Percentiles rank a stretch among this genome's conserved stretches.
Evolutionary conservation across 1,139 yeast genomes (phyloP).

Genomic region (Spencermartinsiella ligniputridi): DNA sequence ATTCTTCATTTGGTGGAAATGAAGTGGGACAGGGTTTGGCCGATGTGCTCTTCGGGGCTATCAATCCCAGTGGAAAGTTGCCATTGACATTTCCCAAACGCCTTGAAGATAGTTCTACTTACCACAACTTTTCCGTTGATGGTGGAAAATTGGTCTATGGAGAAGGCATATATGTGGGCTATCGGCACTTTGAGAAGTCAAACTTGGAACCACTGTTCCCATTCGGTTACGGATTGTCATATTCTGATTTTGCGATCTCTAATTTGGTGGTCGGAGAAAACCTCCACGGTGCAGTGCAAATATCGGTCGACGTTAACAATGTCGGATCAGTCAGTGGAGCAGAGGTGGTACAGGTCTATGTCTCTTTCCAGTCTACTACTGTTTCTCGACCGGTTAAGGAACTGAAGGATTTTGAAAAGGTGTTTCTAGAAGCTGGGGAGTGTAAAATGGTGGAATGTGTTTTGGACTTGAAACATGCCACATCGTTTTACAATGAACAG

Average conservation of each 20-base stretch:
- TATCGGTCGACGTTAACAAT: slow-evolving; percentile 37
- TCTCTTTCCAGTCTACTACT: slow-evolving; percentile 14
- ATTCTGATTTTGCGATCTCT: slow-evolving; percentile 41
- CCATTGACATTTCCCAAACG: slow-evolving; percentile 52
- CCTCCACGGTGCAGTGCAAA: slow-evolving; percentile 16
- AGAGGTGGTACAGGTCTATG: slow-evolving; percentile 45
- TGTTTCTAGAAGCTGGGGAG: slow-evolving; percentile 2
- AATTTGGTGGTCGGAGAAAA: slow-evolving; percentile 16
- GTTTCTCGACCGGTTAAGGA: slow-evolving; percentile 3
- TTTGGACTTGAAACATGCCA: not conserved
- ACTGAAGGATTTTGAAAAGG: slow-evolving; percentile 1
- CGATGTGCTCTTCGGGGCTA: slow-evolving; percentile 58
- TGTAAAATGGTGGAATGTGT: not conserved
- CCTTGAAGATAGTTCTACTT: slow-evolving; percentile 44
- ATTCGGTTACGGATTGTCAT: slow-evolving; percentile 56
- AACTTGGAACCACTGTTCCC: slow-evolving; percentile 46
- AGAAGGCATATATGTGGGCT: slow-evolving; percentile 52
- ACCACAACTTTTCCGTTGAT: slow-evolving; percentile 37
- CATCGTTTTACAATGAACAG: not conserved
- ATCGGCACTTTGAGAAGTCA: slow-evolving; percentile 49
- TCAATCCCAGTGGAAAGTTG: slow-evolving; percentile 59
- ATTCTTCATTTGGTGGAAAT: slow-evolving; percentile 48
- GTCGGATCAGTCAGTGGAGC: slow-evolving; percentile 39
- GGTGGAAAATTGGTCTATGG: slow-evolving; percentile 51
- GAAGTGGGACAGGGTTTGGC: slow-evolving; percentile 51